A percentile compares a stretch with the other conserved stretches of the same genome.
phyloP scores from a whole-genome alignment of 2,329 filamentous ascomycete species.

The Colletotrichum tropicicola region DNA sequence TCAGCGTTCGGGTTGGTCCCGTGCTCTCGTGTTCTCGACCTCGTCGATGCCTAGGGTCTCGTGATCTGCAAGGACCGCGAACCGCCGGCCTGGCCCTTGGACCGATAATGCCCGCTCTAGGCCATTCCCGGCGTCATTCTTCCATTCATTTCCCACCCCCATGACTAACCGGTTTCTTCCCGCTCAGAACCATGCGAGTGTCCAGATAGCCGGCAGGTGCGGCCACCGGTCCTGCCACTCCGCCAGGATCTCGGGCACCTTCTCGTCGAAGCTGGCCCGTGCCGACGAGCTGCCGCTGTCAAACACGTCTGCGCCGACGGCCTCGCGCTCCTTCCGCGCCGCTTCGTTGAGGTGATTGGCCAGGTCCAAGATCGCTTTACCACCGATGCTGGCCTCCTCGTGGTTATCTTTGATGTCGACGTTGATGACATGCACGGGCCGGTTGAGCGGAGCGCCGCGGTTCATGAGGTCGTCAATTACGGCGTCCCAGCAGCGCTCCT shows the following conservation, averaged over 20 bases:
- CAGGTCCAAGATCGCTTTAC: slow-evolving; percentile 90
- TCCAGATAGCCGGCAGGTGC: slow-evolving; percentile 91
- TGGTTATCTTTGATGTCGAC: slow-evolving; percentile 99
- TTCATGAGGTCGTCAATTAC: slow-evolving; percentile 93
- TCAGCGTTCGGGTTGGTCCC: not conserved
- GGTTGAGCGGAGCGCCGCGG: slow-evolving; percentile 85
- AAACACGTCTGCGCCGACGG: slow-evolving; percentile 71
- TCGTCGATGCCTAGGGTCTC: not conserved
- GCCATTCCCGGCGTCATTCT: not conserved
- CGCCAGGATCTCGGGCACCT: slow-evolving; percentile 89
- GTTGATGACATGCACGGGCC: slow-evolving; percentile 97
- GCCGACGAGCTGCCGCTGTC: slow-evolving; percentile 73
- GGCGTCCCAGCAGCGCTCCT: slow-evolving; percentile 98
- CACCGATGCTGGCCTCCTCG: slow-evolving; percentile 91
- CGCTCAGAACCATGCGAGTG: slow-evolving; percentile 86
- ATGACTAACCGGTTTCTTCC: not conserved
- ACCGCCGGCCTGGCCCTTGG: not conserved
- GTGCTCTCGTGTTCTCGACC: not conserved
- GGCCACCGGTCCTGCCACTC: slow-evolving; percentile 97
- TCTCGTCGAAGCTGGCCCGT: slow-evolving; percentile 86
- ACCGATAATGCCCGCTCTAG: not conserved
- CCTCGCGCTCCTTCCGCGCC: slow-evolving; percentile 79
- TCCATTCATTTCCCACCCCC: not conserved
- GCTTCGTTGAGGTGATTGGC: slow-evolving; percentile 85
- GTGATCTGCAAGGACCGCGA: not conserved